Evolutionary conservation across 495 filamentous ascomycete genomes (phyloP), one percentile per base, ranked within the genome.

Genomic region (Baudoinia panamericana): DNA sequence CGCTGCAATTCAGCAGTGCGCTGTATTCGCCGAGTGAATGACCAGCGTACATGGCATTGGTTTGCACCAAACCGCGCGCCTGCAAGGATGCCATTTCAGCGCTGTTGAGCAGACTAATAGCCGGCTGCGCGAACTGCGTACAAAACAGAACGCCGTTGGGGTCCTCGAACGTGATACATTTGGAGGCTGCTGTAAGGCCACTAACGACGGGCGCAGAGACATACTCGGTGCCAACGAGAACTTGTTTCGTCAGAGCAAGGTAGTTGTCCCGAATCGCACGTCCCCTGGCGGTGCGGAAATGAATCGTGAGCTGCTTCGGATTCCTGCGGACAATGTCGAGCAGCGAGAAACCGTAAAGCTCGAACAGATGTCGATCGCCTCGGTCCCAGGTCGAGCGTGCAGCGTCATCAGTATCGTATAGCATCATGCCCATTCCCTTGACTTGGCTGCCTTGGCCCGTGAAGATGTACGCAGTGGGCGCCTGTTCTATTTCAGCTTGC

Each of bases 221-320:
- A 4, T 73, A 72, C 6, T 92, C 90, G 55, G 96, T 88, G 6
- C 82, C 67, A 31, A 79, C 79, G 26, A 99, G 84, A 4, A 86
- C 84, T 65, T 99, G 90, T 63, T 95, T 96, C 42, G 92, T 95
- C 90, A 99, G 96, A 20, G 87, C 76, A 85, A 96, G 95, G 70
- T 99, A 99, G 61, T 96, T 96, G 55, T 92, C 75, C 40, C 92
- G 82, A 46, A 99, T 99, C 23, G 86, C 84, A 63, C 95, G 96
- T 50, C 90, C 90, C 20, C 84, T 80, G 44, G 88, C 84, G 44
- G 92, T 92, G 62, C 92, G 92, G 55, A 99, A 99, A 66, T 99
- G 80, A 46, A 99, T 85, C 3, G 92, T 99, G 45, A 99, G 75
- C 65, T 99, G 90, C 69, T 93, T 94, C 38, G 90, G 90, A 61